These are phyloP conservation scores for Xylaria sp. DNA, from an alignment of 2,329 filamentous ascomycete genomes.

Conservation along the genomic window DNA sequence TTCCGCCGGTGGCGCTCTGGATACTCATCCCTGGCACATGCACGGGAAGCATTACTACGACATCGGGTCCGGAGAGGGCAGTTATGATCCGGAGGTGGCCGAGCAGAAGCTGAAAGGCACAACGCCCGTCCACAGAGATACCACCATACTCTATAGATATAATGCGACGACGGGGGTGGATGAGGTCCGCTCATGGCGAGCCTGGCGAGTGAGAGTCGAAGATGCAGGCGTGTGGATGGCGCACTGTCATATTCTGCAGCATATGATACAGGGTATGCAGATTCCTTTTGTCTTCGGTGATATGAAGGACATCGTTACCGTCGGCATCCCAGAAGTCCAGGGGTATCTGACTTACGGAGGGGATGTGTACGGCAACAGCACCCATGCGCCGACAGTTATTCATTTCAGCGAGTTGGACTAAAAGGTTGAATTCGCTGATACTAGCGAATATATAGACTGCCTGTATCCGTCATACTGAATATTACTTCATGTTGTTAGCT, in stretches of 20 bases:
- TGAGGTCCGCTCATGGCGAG: slow-evolving; percentile 28
- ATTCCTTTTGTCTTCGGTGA: slow-evolving; percentile 31
- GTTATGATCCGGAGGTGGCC: slow-evolving; percentile 22
- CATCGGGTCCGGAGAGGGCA: slow-evolving; percentile 29
- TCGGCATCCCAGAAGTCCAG: slow-evolving; percentile 28
- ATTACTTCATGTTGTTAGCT: background rate
- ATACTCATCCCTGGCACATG: slow-evolving; percentile 36
- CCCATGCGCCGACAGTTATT: slow-evolving; percentile 29
- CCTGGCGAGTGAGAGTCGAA: slow-evolving; percentile 32
- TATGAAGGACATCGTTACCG: slow-evolving; percentile 22
- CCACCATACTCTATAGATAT: slow-evolving; percentile 30
- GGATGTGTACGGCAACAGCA: slow-evolving; percentile 34
- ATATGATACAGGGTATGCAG: slow-evolving; percentile 35
- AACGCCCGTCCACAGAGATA: slow-evolving; percentile 26
- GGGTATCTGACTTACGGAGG: slow-evolving; percentile 32
- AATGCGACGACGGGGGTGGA: slow-evolving; percentile 25
- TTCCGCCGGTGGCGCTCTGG: slow-evolving; percentile 11
- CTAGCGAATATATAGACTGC: background rate
- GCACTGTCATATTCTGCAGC: slow-evolving; percentile 34
- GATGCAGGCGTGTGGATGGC: slow-evolving; percentile 34
- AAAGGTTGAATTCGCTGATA: background rate
- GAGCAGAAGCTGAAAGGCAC: slow-evolving; percentile 30
- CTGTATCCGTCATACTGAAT: background rate
- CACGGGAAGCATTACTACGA: slow-evolving; percentile 35
- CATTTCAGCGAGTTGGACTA: slow-evolving; percentile 27